Evolutionary conservation across 257 asterid genomes (phyloP).

Genomic region (Solanum etuberosum): DNA sequence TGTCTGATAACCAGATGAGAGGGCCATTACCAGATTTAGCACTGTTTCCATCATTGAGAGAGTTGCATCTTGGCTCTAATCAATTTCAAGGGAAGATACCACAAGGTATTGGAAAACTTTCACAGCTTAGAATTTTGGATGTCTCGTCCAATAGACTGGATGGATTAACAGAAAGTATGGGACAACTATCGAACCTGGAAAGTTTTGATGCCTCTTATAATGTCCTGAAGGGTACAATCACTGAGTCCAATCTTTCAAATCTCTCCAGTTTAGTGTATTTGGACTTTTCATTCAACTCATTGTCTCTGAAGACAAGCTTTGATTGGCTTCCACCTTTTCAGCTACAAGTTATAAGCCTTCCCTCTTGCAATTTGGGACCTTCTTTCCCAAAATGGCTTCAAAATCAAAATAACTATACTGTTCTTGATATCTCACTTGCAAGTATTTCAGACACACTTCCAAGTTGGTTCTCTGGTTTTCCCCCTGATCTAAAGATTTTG

Average conservation of each 20-base stretch:
- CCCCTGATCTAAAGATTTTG: background rate
- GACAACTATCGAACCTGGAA: conserved; percentile 1
- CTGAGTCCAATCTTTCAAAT: conserved; percentile 3
- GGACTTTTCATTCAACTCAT: conserved; percentile 8
- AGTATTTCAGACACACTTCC: conserved; percentile 16
- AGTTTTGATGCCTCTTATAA: background rate
- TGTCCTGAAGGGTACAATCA: conserved; percentile 8
- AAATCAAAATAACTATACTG: background rate
- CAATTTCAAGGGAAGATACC: background rate
- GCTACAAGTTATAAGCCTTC: background rate
- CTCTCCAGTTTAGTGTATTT: background rate
- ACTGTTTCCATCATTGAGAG: background rate
- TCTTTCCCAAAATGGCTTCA: conserved; percentile 22
- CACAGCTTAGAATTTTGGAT: background rate
- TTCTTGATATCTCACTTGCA: conserved; percentile 12
- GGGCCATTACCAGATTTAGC: background rate
- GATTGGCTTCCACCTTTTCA: conserved; percentile 21
- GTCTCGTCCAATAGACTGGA: background rate
- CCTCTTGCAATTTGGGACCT: conserved; percentile 12
- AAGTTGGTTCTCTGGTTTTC: conserved; percentile 14
- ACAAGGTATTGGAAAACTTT: background rate
- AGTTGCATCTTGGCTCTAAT: background rate
- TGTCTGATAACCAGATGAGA: conserved; percentile 3
- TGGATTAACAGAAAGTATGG: conserved; percentile 4
- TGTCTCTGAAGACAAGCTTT: background rate